Conservation (phyloP, 2,329 filamentous ascomycete genomes). For the Teratosphaeria nubilosa region DNA sequence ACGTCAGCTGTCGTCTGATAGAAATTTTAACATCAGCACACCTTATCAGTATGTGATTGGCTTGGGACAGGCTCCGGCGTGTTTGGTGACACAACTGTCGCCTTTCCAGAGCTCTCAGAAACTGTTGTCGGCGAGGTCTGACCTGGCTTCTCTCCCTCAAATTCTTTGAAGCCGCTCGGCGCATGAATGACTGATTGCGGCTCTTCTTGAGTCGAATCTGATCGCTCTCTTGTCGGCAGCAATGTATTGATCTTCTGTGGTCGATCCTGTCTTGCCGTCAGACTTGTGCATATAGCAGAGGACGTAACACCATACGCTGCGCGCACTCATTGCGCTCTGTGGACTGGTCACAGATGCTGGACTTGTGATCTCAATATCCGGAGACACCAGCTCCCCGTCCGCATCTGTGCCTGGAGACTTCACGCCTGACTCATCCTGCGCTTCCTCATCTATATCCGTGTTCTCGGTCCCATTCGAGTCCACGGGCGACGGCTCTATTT, state of each 20-base stretch:
- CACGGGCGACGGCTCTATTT: conserved; percentile 69
- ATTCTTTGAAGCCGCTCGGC: conserved; percentile 69
- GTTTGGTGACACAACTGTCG: conserved; percentile 26
- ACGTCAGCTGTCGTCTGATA: not conserved
- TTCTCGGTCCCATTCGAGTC: conserved; percentile 75
- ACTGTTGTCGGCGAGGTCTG: conserved; percentile 8
- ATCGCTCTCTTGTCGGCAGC: conserved; percentile 32
- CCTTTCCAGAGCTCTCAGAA: conserved; percentile 10
- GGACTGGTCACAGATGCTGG: conserved; percentile 12
- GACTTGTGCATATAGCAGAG: conserved; percentile 8
- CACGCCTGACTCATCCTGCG: conserved; percentile 47
- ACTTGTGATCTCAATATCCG: conserved; percentile 24
- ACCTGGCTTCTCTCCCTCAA: conserved; percentile 37
- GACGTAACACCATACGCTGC: conserved; percentile 16
- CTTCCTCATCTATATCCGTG: conserved; percentile 76
- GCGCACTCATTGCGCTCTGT: conserved; percentile 3
- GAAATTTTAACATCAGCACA: conserved; percentile 4
- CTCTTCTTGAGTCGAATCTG: conserved; percentile 56
- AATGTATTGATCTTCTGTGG: conserved; percentile 38
- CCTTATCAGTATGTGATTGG: conserved; percentile 18
- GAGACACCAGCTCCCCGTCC: conserved; percentile 15
- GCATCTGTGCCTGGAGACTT: conserved; percentile 11
- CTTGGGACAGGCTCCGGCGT: conserved; percentile 24
- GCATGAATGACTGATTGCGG: conserved; percentile 87
- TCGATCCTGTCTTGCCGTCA: conserved; percentile 17